Percentiles rank a stretch among this genome's conserved stretches.
These are phyloP conservation scores for Podaxis sp. DNA, from an alignment of 768 basidiomycete genomes.

Conservation along the genomic window DNA sequence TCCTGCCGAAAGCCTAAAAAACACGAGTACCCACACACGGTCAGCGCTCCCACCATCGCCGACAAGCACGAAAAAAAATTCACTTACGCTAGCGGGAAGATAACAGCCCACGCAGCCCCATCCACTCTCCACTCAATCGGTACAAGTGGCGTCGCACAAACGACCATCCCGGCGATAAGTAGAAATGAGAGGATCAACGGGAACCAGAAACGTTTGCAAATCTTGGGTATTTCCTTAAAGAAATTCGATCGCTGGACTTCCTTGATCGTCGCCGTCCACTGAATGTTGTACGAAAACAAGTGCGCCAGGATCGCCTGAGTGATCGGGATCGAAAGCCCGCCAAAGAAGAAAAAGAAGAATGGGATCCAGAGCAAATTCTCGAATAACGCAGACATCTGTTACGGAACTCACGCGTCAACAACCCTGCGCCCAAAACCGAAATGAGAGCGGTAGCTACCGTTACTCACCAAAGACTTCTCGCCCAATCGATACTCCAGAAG, in stretches of 20 bases:
- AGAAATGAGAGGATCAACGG: constrained; percentile 50
- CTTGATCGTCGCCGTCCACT: constrained; percentile 66
- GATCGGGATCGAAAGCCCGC: constrained; percentile 70
- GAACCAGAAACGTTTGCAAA: constrained; percentile 70
- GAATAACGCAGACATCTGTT: constrained; percentile 44
- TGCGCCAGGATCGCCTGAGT: constrained; percentile 69
- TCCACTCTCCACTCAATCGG: constrained; percentile 57
- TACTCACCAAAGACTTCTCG: constrained; percentile 44
- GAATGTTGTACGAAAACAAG: constrained; percentile 55
- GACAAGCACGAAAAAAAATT: constrained; percentile 11
- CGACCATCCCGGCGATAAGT: constrained; percentile 55
- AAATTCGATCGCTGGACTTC: constrained; percentile 87
- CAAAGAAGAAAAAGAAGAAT: constrained; percentile 84
- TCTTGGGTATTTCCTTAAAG: constrained; percentile 87
- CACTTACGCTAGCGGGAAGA: constrained; percentile 65
- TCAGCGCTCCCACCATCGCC: constrained; percentile 12
- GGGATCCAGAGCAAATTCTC: constrained; percentile 70
- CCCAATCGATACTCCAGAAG: constrained; percentile 75
- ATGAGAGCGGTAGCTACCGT: background rate
- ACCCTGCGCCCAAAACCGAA: background rate
- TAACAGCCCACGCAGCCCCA: constrained; percentile 68
- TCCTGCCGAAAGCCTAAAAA: constrained; percentile 55
- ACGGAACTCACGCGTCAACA: constrained; percentile 27
- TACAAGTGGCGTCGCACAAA: constrained; percentile 48
- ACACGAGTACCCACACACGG: constrained; percentile 28